Conservation (phyloP, 2,329 filamentous ascomycete species). For the Botrytis fragariae region DNA sequence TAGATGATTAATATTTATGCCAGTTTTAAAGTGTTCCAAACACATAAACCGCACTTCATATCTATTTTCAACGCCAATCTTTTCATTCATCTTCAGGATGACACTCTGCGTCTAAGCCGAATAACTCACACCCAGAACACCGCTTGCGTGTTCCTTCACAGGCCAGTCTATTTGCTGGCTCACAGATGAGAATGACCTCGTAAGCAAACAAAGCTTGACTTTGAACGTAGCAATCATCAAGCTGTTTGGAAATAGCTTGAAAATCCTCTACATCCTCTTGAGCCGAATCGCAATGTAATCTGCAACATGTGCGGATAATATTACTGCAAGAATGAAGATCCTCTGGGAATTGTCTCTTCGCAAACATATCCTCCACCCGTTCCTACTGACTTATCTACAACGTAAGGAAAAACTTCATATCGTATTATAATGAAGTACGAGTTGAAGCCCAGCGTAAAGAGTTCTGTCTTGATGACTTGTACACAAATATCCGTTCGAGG, state of each 20-base stretch:
- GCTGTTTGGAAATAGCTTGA: neutral
- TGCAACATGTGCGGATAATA: neutral
- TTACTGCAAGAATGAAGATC: neutral
- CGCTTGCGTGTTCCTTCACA: neutral
- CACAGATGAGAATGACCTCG: neutral
- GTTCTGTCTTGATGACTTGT: neutral
- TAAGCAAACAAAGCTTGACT: neutral
- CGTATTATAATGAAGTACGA: rapidly evolving
- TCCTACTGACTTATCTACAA: neutral
- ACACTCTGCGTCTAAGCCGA: neutral
- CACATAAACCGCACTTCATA: neutral
- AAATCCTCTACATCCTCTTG: neutral
- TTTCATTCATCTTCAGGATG: neutral
- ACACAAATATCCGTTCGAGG: neutral
- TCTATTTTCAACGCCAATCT: neutral
- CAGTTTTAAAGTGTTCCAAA: neutral
- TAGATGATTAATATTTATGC: neutral
- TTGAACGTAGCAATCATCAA: neutral
- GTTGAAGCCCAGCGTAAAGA: neutral
- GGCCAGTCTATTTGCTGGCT: neutral
- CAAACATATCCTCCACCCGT: neutral
- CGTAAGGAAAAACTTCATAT: neutral
- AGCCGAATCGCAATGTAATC: neutral
- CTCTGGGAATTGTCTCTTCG: neutral
- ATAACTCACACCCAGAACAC: neutral